Percentiles rank a stretch among this genome's conserved stretches.
Evolutionary conservation across 345 rosid genomes (phyloP).

Genomic region (Eucalyptus tenuipes): DNA sequence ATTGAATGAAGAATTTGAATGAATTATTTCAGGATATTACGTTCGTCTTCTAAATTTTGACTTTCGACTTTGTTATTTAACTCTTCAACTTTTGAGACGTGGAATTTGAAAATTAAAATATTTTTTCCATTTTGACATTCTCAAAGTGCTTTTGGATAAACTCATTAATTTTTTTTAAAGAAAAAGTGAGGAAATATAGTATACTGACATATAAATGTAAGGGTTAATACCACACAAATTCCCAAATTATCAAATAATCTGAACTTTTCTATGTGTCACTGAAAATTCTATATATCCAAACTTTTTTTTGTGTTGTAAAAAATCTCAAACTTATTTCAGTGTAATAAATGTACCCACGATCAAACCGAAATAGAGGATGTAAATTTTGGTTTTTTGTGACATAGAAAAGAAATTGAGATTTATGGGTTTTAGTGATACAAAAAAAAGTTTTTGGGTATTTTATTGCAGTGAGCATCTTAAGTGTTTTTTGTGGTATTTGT

Average conservation of each 20-base stretch:
- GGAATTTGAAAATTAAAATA: background rate
- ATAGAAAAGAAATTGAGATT: too few relatives aligned
- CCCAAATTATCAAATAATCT: too few relatives aligned
- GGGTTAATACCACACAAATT: background rate
- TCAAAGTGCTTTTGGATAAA: background rate
- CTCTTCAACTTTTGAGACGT: background rate
- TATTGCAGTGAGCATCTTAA: background rate
- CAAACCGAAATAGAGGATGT: background rate
- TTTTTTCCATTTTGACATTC: background rate
- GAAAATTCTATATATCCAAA: too few relatives aligned
- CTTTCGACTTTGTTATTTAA: background rate
- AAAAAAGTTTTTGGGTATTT: too few relatives aligned
- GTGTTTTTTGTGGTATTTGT: background rate
- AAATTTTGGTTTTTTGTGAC: too few relatives aligned
- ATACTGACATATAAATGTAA: background rate
- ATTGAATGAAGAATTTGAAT: background rate
- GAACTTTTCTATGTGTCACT: background rate
- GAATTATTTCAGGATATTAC: background rate
- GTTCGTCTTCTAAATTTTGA: background rate
- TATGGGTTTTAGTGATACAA: too few relatives aligned
- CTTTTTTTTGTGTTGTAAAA: too few relatives aligned
- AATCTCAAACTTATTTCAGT: too few relatives aligned
- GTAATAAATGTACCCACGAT: background rate
- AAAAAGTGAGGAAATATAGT: background rate
- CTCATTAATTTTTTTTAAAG: background rate